phyloP scores from a whole-genome alignment of 202 grass and related monocot species.

The Dendrocalamus latiflorus region DNA sequence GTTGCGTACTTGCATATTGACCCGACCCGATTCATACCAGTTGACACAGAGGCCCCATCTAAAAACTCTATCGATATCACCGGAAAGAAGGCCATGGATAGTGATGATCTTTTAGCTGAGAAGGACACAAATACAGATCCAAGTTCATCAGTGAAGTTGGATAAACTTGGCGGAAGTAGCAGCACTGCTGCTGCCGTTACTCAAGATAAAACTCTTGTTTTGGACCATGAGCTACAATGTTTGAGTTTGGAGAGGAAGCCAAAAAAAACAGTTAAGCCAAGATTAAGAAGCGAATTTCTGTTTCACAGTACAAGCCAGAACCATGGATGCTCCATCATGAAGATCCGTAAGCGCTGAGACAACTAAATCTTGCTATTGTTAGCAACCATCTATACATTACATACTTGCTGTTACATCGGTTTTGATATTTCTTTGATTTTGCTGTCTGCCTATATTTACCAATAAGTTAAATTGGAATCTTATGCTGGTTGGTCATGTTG shows the following conservation, averaged over 20 bases:
- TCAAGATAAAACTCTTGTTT: too few relatives aligned
- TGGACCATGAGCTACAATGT: too few relatives aligned
- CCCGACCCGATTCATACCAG: conserved; percentile 31
- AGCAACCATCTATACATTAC: background rate
- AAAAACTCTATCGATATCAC: conserved; percentile 23
- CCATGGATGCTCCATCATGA: too few relatives aligned
- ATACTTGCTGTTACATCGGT: background rate
- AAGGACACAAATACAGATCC: conserved; percentile 15
- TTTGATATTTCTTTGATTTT: conserved; percentile 5
- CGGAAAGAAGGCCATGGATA: conserved; percentile 30
- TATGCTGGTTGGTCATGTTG: conserved; percentile 76
- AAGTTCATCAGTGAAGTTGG: conserved; percentile 16
- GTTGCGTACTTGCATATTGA: conserved; percentile 17
- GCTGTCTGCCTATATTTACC: background rate
- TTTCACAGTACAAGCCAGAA: too few relatives aligned
- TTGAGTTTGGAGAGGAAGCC: too few relatives aligned
- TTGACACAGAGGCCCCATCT: conserved; percentile 22
- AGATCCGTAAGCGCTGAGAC: too few relatives aligned
- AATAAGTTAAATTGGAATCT: background rate
- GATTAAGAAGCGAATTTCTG: too few relatives aligned
- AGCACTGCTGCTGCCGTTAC: too few relatives aligned
- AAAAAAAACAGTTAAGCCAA: too few relatives aligned
- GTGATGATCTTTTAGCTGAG: conserved; percentile 12
- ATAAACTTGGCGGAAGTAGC: conserved; percentile 21
- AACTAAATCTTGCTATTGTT: conserved; percentile 87